Evolutionary conservation across 1,284 basidiomycete species (phyloP), one percentile per base, ranked within the genome.

Genomic region (Heterobasidion annosum): DNA sequence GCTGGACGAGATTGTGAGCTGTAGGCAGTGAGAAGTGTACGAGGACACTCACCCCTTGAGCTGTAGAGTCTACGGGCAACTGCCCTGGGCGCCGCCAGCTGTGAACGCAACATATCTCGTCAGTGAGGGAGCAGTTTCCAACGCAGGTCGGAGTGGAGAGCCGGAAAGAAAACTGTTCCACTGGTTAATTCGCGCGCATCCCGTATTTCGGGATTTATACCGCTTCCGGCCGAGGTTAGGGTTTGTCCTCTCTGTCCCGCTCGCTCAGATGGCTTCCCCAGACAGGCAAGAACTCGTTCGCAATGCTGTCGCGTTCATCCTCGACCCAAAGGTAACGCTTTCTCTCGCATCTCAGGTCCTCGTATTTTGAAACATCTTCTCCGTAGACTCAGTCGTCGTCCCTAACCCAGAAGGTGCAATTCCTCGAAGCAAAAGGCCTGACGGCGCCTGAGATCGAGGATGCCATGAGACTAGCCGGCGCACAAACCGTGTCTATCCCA

Each of bases 361-460:
- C 7, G 6, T 7, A 16, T 8, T 15, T 2, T 48, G 9, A 13
- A 8, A 15, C 6, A 33, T 37, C 33, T 12, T 34, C 59, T 42
- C 32, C 58, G 46, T 57, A 89, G 88, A 75, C 82, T 0, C 89
- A 84, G 66, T 75, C 83, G 33, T 91, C 93, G 1, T 76, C 93
- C 1, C 71, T 98, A 35, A 79, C 88, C 4, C 91, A 96, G 67
- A 82, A 91, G 50, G 81, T 99, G 51, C 86, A 92, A 64, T 99
- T 98, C 73, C 81, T 99, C 25, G 90, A 98, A 65, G 88, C 92
- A 5, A 98, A 98, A 68, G 96, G 96, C 1, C 74, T 99, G 32
- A 88, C 83, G 0, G 77, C 79, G 15, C 67, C 77, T 12, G 96
- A 99, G 71, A 95, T 98, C 59, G 92, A 98, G 68, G 76, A 85